A percentile compares a stretch with the other conserved stretches of the same genome.
Evolutionary conservation across 2,329 filamentous ascomycete genomes (phyloP).

Genomic region (Fusarium transvaalense): DNA sequence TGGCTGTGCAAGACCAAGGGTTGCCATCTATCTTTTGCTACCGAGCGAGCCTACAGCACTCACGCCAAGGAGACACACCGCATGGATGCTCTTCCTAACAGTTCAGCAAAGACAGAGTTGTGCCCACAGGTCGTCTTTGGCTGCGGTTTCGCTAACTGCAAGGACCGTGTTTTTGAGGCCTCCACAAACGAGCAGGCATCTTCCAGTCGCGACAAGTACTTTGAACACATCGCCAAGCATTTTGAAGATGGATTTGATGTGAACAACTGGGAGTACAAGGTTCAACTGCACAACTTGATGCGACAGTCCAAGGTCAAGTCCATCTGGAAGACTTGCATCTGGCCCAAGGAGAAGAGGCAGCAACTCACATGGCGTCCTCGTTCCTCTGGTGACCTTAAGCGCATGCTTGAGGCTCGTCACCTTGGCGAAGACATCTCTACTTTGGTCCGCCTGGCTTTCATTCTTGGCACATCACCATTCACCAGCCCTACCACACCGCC

Average conservation of each 20-base stretch:
- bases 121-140: constrained; percentile 61
- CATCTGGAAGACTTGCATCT: constrained; percentile 61
- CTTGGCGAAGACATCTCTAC: constrained; percentile 57
- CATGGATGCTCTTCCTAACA: constrained; percentile 57
- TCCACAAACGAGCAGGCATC: constrained; percentile 53
- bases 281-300: constrained; percentile 60
- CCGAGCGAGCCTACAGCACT: constrained; percentile 60
- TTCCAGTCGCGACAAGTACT: constrained; percentile 58
- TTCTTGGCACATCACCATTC: constrained; percentile 58
- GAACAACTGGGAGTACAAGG: constrained; percentile 59
- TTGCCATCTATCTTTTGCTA: constrained; percentile 60
- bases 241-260: constrained; percentile 60
- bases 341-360: constrained; percentile 59
- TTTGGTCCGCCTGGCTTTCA: constrained; percentile 59
- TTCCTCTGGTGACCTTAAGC: constrained; percentile 59
- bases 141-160: constrained; percentile 59
- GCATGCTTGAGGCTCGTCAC: constrained; percentile 60
- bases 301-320: constrained; percentile 59
- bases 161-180: constrained; percentile 59
- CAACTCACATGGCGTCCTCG: constrained; percentile 57
- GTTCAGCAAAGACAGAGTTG: constrained; percentile 56
- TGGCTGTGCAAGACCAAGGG: constrained; percentile 59
- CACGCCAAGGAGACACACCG: constrained; percentile 60
- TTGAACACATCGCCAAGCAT: constrained; percentile 62
- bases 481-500: constrained; percentile 54